phyloP scores from a whole-genome alignment of 1,284 basidiomycete genomes.

The Moesziomyces globuligerus region DNA sequence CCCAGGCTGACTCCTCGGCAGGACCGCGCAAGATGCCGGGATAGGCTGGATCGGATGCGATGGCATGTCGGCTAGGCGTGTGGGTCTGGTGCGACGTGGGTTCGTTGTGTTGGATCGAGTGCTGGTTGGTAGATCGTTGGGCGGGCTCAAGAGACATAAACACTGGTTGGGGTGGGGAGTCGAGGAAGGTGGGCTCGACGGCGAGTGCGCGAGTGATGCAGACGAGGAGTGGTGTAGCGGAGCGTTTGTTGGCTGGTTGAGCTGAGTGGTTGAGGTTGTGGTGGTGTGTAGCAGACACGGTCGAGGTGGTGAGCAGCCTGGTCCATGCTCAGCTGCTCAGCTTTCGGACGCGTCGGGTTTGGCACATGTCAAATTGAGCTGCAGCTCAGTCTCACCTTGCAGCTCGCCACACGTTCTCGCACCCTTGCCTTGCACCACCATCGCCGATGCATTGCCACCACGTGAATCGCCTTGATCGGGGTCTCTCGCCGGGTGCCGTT shows the following conservation, averaged over 20 bases:
- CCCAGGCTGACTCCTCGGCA: background rate
- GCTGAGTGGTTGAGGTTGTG: background rate
- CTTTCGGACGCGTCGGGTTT: constrained; percentile 25
- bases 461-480: no score
- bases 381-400: constrained; percentile 22
- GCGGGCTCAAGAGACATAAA: constrained; percentile 43
- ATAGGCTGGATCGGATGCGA: background rate
- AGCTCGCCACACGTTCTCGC: constrained; percentile 15
- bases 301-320: no score
- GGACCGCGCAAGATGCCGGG: constrained; percentile 2
- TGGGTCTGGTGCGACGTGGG: background rate
- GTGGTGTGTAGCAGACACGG: constrained; percentile 10
- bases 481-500: no score
- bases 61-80: constrained; percentile 15
- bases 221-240: background rate
- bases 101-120: constrained; percentile 2
- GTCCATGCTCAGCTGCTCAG: background rate
- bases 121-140: constrained; percentile 5
- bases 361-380: background rate
- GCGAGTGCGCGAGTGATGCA: background rate
- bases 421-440: constrained; percentile 1
- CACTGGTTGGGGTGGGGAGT: constrained; percentile 20
- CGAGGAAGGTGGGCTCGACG: constrained; percentile 24
- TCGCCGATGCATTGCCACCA: no score
- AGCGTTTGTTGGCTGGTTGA: background rate